Base-by-base conservation (phyloP, 169 alveolate genomes). In the Cryptosporidium muris region DNA sequence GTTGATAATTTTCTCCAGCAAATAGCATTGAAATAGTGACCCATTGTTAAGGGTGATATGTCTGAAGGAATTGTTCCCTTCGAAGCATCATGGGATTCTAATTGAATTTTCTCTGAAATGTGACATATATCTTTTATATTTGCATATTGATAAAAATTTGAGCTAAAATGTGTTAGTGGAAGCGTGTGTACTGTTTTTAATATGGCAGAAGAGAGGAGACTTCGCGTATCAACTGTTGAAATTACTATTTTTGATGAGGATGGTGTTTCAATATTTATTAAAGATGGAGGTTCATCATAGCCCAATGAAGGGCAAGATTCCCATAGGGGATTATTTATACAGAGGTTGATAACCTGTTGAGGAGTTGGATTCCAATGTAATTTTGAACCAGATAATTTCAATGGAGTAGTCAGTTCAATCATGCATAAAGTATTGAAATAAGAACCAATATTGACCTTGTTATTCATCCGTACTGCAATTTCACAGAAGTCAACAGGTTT, bases 1-100 rank as follows among this genome's bases (percentile, higher is more conserved):
- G 49, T 42, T 11, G 85, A 74, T 37, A 74, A 51, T 12, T 58
- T 43, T 74, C 85, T 25, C 85, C 85, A 74, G 36, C 85, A 74
- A 9, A 74, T 74, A 11, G 85, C 54, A 60, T 74, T 74, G 5
- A 74, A 74, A 14, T 45, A 60, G 11, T 37, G 67, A 2, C 85
- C 85, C 45, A 74, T 37, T 14, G 37, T 48, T 4, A 74, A 36
- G 16, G 37, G 45, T n/a, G 60, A 42, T 7, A 8, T 5, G 9
- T 12, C 47, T 8, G 63, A 36, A n/a, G 16, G 16, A 25, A 43
- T 47, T 47, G 54, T 68, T 5, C 25, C 34, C 16, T 45, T 37
- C 6, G n/a, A 45, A 34, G 47, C 43, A 37, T n/a, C 74, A 40
- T 52, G 49, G 36, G 51, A 48, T 4, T 74, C 62, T 45, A 47